Evolutionary conservation across 257 asterid species (phyloP), one percentile per base, ranked within the genome.

Genomic region (Rubia yunnanensis): DNA sequence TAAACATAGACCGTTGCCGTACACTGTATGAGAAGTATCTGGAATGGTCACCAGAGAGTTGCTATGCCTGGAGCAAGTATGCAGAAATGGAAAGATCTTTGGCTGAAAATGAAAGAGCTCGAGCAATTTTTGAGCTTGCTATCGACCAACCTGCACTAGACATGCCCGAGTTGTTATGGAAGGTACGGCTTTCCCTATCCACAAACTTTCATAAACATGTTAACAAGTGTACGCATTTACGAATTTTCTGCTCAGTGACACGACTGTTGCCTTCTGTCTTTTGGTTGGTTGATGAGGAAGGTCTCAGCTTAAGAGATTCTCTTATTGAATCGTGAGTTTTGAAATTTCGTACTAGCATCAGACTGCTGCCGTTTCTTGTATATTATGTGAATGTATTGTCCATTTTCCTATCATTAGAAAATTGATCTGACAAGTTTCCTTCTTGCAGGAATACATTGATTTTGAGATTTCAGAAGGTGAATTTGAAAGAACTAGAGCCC

Each of bases 101-200:
- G 67, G 80, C 77, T 49, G 99, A 92, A 85, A 84, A 96, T 13
- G 97, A 89, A 68, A 77, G 99, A 70, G 97, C 97, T 55, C 85
- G 99, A 73, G 85, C 96, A 34, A 80, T 92, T 65, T 92, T 86
- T 83, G 95, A 90, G 85, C 88, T 92, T 60, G 99, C 99, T 44
- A 90, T 90, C 73, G 95, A 86, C 81, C 99, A 92, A 64, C 96
- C 97, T 78, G 90, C 95, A 8, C 73, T 92, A 41, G 96, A 92
- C 79, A 87, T 89, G 99, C 99, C 99, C 8, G 99, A 92, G 83
- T 68, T 92, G 34, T 70, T 90, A 64, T 92, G 99, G 97, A 92
- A 86, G 97, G 98, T 87, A 85, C 46, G 6, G 54, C 30, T 24
- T 17, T 53, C 1, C 22, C 46, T 9, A 57, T 65, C 36, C 54